These are phyloP conservation scores for Gynostemma pentaphyllum DNA, from an alignment of 306 rosid species.

Conservation along the genomic window DNA sequence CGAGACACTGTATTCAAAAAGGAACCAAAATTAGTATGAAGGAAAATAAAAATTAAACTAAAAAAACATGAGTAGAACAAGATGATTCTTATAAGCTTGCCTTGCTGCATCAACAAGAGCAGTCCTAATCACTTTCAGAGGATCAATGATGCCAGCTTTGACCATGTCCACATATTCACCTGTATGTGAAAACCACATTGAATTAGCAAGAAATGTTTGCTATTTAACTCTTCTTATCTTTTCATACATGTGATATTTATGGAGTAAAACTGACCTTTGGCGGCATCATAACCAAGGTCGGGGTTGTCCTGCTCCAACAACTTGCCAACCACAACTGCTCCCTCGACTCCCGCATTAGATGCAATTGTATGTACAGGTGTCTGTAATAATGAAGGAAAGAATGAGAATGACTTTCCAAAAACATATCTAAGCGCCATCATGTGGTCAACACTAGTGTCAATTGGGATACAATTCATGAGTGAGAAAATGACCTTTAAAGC, in stretches of 20 bases:
- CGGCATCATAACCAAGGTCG: slow-evolving; percentile 93
- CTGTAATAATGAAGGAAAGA: slow-evolving; percentile 22
- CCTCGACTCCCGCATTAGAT: slow-evolving; percentile 92
- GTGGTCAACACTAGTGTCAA: neutral
- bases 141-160: slow-evolving; percentile 83
- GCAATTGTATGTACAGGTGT: slow-evolving; percentile 96
- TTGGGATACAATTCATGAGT: neutral
- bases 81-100: slow-evolving; percentile 18
- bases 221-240: neutral
- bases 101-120: slow-evolving; percentile 96
- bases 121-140: slow-evolving; percentile 88
- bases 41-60: neutral
- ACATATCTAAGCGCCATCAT: neutral
- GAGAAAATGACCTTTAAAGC: slow-evolving; percentile 51
- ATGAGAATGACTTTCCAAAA: neutral
- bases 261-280: slow-evolving; percentile 72
- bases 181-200: slow-evolving; percentile 1
- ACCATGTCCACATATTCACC: slow-evolving; percentile 97
- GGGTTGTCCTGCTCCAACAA: slow-evolving; percentile 70
- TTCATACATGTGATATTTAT: neutral
- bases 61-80: neutral
- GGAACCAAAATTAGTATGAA: neutral
- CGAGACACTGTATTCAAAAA: slow-evolving; percentile 53
- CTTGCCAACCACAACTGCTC: slow-evolving; percentile 95
- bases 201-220: neutral